These are phyloP conservation scores for Goniomonas avonlea DNA, from an alignment of 78 protist species.

Conservation along the genomic window DNA sequence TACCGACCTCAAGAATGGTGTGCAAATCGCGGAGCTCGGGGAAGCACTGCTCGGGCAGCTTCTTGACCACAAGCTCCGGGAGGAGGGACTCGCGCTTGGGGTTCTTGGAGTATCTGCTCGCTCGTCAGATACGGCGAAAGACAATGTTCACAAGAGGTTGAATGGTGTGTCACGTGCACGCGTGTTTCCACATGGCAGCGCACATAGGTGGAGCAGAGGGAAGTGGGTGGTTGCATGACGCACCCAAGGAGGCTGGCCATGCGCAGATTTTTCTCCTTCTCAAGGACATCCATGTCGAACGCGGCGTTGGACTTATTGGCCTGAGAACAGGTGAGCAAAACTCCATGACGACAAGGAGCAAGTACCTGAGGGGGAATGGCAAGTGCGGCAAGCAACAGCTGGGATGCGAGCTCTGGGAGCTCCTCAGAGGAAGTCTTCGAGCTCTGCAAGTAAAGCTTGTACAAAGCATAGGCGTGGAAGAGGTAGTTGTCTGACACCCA, in stretches of 20 bases:
- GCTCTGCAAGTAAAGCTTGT: neutral
- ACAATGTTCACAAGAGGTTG: too few species aligned
- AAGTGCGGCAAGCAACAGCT: slow-evolving; percentile 20
- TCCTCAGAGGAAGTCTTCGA: slow-evolving; percentile 6
- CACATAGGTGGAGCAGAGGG: neutral
- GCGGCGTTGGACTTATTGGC: neutral
- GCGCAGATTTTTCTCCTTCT: slow-evolving; percentile 31
- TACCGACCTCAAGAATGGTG: neutral
- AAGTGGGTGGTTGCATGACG: too few species aligned
- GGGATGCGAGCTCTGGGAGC: slow-evolving; percentile 38
- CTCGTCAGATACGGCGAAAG: too few species aligned
- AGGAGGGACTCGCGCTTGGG: neutral
- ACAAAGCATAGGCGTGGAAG: slow-evolving; percentile 53
- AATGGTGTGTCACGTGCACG: neutral
- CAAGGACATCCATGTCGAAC: slow-evolving; percentile 19
- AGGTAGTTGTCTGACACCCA: slow-evolving; percentile 64
- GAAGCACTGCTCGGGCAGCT: neutral
- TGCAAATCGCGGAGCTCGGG: slow-evolving; percentile 48
- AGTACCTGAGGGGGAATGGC: too few species aligned
- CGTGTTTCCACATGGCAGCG: neutral
- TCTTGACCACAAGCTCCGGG: slow-evolving; percentile 22
- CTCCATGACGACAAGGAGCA: neutral
- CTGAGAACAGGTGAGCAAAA: neutral
- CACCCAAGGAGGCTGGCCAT: slow-evolving; percentile 28
- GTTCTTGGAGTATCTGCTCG: neutral